Evolutionary conservation across 2,329 filamentous ascomycete species (phyloP).

Genomic region (Apiospora marii): DNA sequence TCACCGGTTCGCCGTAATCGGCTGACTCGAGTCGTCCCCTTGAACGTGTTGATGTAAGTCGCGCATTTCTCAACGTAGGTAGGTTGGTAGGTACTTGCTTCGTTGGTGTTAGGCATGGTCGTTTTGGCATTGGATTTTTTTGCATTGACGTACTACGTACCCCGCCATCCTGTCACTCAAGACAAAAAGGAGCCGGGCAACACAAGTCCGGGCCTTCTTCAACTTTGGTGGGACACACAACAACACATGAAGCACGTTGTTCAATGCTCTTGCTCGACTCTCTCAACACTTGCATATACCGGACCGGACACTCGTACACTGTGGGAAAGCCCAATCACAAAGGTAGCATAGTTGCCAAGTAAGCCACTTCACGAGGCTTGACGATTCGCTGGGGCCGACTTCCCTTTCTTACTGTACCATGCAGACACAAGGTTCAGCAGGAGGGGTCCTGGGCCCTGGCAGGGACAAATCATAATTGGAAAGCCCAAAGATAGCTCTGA

Average conservation of each 20-base stretch:
- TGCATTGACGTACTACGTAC: slow-evolving; percentile 19
- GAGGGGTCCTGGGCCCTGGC: slow-evolving; percentile 9
- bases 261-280: background rate
- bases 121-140: background rate
- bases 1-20: background rate
- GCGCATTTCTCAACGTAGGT: slow-evolving; percentile 1
- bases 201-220: slow-evolving; percentile 14
- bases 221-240: slow-evolving; percentile 14
- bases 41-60: slow-evolving; percentile 9
- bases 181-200: slow-evolving; percentile 5
- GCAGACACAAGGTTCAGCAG: slow-evolving; percentile 10
- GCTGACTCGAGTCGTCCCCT: slow-evolving; percentile 10
- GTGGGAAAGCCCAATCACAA: background rate
- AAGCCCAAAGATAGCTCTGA: slow-evolving; percentile 17
- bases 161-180: slow-evolving; percentile 15
- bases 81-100: background rate
- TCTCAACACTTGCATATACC: background rate
- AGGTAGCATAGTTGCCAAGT: slow-evolving; percentile 7
- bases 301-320: background rate
- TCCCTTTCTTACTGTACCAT: slow-evolving; percentile 6
- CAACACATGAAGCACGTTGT: slow-evolving; percentile 5
- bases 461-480: slow-evolving; percentile 7
- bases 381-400: slow-evolving; percentile 1
- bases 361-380: slow-evolving; percentile 20
- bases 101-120: background rate